Evolutionary conservation across 768 basidiomycete genomes (phyloP).

Genomic region (Auriscalpium orientale): DNA sequence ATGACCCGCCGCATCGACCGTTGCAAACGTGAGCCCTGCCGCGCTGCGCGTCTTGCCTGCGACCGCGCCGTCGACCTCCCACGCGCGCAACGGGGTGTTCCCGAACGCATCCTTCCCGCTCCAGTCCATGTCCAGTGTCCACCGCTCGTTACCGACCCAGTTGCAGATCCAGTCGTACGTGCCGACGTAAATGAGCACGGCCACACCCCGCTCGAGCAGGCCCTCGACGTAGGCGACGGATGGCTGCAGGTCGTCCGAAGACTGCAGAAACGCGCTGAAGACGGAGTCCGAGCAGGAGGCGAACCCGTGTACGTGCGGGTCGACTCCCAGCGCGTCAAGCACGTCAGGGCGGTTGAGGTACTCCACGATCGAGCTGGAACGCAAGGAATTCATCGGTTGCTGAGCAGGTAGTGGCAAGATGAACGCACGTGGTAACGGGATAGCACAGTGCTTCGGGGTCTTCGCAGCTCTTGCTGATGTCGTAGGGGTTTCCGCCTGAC

Average conservation of each 20-base stretch:
- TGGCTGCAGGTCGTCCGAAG: conserved; percentile 32
- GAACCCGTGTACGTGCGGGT: conserved; percentile 36
- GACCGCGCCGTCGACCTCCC: conserved; percentile 43
- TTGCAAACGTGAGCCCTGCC: conserved; percentile 54
- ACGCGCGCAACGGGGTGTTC: conserved; percentile 36
- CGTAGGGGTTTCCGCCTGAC: conserved; percentile 47
- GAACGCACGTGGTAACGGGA: conserved; percentile 37
- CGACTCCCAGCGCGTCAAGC: conserved; percentile 55
- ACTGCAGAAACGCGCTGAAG: conserved; percentile 34
- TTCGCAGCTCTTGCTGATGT: conserved; percentile 57
- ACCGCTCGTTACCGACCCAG: conserved; percentile 56
- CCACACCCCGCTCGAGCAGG: conserved; percentile 45
- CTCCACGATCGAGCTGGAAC: conserved; percentile 40
- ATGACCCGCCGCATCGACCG: conserved; percentile 63
- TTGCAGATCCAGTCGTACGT: conserved; percentile 53
- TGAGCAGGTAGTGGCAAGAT: neutral
- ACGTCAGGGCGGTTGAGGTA: conserved; percentile 58
- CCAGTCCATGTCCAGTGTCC: conserved; percentile 57
- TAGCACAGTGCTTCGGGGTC: conserved; percentile 49
- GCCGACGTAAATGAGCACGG: conserved; percentile 49
- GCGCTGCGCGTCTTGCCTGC: conserved; percentile 49
- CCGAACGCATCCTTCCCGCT: conserved; percentile 42
- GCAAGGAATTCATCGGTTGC: neutral
- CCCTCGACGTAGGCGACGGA: conserved; percentile 38
- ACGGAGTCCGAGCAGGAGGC: conserved; percentile 37